Evolutionary conservation across 371 early-diverging fungal genomes (phyloP), one percentile per base, ranked within the genome.

Genomic region (Zancudomyces culisetae): DNA sequence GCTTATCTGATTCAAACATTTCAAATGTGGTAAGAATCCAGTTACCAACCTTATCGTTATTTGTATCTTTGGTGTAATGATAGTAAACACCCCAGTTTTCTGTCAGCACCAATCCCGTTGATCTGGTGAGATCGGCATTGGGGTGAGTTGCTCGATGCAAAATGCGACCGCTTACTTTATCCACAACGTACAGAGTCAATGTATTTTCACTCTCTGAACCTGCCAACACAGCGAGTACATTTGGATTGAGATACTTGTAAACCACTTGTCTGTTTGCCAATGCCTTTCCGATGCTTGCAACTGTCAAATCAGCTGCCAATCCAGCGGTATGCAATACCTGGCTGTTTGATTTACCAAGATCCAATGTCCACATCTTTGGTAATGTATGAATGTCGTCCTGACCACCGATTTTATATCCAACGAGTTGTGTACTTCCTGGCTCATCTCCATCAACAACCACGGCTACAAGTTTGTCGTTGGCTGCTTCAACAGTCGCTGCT

Each of bases 161-260:
- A 19, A 91, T 69, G 19, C 77, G 65, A 1, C 97, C 97, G 26
- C 83, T 80, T 40, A 90, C 89, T 20, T 78, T 69, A 63, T 96
- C 97, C 27, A 95, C 53, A 29, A 96, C 52, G 56, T 89, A 85
- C 2, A 81, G 58, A 24, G 29, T 41, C 27, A 51, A 35, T 8
- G 42, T 60, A 70, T 41, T 79, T 51, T 3, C 59, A 62, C 22
- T 60, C 58, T n/a, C 39, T 28, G 28, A 24, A 41, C 51, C 49
- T 53, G 54, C 6, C 80, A 80, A 39, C 21, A 87, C 63, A 1
- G 83, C 75, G 40, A 87, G 63, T 49, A 84, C 58, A 64, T 95
- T 83, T 41, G 93, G 92, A 66, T 90, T 94, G 55, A 93, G 74
- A 65, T 93, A 95, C 68, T 96, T 96, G 82, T 88, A 96, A 23